Percentiles rank a stretch among this genome's conserved stretches.
Conservation (phyloP, 306 rosid genomes). For the Heteromeles arbutifolia region DNA sequence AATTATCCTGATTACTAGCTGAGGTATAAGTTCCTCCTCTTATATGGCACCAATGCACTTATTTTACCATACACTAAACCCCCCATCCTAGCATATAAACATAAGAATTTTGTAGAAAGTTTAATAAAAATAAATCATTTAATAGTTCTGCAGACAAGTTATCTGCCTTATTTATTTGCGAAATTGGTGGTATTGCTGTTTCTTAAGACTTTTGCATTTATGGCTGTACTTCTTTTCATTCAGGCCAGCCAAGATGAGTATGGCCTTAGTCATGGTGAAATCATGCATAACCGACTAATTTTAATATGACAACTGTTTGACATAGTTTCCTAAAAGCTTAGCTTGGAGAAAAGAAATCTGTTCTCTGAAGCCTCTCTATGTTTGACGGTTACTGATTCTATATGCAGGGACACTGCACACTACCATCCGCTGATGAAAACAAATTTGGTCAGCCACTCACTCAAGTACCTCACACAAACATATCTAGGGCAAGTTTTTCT, state of each 20-base stretch:
- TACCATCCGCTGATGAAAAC: slow-evolving; percentile 75
- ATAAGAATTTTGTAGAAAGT: too few species aligned
- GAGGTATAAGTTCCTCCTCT: slow-evolving; percentile 33
- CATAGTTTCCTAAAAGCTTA: neutral
- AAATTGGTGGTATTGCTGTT: neutral
- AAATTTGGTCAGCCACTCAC: slow-evolving; percentile 68
- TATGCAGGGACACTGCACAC: slow-evolving; percentile 72
- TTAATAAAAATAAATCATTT: neutral
- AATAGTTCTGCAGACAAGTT: neutral
- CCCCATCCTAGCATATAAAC: neutral
- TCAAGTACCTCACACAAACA: slow-evolving; percentile 74
- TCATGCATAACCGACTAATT: neutral
- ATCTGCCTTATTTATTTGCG: neutral
- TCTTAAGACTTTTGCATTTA: neutral
- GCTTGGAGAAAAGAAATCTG: neutral
- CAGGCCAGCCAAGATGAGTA: neutral
- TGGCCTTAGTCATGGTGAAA: neutral
- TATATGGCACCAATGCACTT: neutral
- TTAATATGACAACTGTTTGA: neutral
- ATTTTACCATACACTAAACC: neutral
- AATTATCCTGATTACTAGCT: slow-evolving; percentile 59
- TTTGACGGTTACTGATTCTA: slow-evolving; percentile 5
- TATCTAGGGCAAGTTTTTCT: slow-evolving; percentile 68
- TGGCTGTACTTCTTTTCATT: neutral
- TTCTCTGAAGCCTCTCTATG: neutral